Base-by-base conservation (phyloP, 805 yeast species). In the Metschnikowia amazonensis region DNA sequence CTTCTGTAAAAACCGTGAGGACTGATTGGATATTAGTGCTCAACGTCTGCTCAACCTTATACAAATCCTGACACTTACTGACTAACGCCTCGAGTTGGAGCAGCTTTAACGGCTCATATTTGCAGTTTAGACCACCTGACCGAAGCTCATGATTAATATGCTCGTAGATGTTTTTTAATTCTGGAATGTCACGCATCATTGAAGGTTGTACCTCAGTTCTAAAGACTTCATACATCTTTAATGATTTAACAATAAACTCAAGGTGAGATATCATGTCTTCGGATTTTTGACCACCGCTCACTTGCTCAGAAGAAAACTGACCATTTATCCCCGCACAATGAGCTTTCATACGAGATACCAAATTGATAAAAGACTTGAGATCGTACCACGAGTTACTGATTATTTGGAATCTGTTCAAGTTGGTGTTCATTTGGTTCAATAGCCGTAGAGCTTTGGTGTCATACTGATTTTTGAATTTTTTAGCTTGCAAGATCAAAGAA, bases 361-460 rank as follows among this genome's bases (percentile, higher is more conserved):
- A 20, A 34, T 34, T 21, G 27, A 13, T n/a, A 21, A n/a, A 34
- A 20, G 13, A 11, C 17, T 34, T 39, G 9, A 34, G 21, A 16
- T n/a, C 27, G n/a, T 28, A 17, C 18, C 27, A 33, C 6, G 47
- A 31, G 7, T 31, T 34, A 10, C n/a, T 29, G 17, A 28, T 29
- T n/a, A 8, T 13, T 20, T 27, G 41, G 25, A 37, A 37, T 29
- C 33, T 37, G 33, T 38, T 7, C 6, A 34, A 29, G 27, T 45
- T 44, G 17, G 51, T 16, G 45, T 51, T 61, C 23, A 61, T 46
- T 43, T 59, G 59, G 52, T 66, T 64, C 30, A 59, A 49, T 14
- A 64, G 59, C 16, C 65, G 60, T 31, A 66, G 49, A 4, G 67
- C 58, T 32, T 53, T 57, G 4, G 65, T 63, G 41, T 68, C 72